Base-by-base conservation (phyloP, 1,139 yeast genomes). In the Saccharomyces hybrid region DNA sequence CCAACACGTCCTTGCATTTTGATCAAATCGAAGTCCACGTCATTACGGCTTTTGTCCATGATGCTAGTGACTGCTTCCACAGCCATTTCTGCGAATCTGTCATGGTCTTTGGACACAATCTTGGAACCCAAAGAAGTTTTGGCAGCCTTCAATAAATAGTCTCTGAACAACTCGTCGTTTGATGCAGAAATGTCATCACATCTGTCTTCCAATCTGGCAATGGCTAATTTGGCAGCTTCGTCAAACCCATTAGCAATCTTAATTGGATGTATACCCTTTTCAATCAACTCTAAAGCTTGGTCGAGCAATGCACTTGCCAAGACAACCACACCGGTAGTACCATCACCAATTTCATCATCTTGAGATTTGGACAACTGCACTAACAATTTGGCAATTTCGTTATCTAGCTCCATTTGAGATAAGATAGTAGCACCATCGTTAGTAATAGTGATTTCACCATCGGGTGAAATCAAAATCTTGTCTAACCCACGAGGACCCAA, bases 271-370 rank as follows among this genome's bases (percentile, higher is more conserved):
- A 95, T 91, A 54, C 98, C 99, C 75, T 88, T 89, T 66, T 93
- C 98, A 63, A 95, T 89, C 63, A 95, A 80, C 69, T 90, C 98
- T 56, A 87, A 75, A 1, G 99, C 97, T 74, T 93, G 97, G 70
- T 93, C 99, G 57, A 95, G 78, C 61, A 95, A 77, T 1, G 98
- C 96, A 63, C 96, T 88, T 1, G 99, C 98, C 53, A 95, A 76
- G 1, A 95, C 98, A 56, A 93, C 99, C 32, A 95, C 99, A 66
- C 99, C 99, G 3, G 99, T 95, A 47, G 99, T 95, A 68, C 99
- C 99, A 70, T 95, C 99, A 55, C 99, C 99, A 67, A 95, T 90
- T 74, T 95, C 99, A 68, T 93, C 97, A 72, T 95, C 99, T 75
- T 95, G 99, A 26, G 97, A 88, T 71, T 83, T 87, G 38, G 97